Evolutionary conservation across 2,329 filamentous ascomycete genomes (phyloP), one percentile per base, ranked within the genome.

Genomic region (Magnaporthiopsis rhizophila): DNA sequence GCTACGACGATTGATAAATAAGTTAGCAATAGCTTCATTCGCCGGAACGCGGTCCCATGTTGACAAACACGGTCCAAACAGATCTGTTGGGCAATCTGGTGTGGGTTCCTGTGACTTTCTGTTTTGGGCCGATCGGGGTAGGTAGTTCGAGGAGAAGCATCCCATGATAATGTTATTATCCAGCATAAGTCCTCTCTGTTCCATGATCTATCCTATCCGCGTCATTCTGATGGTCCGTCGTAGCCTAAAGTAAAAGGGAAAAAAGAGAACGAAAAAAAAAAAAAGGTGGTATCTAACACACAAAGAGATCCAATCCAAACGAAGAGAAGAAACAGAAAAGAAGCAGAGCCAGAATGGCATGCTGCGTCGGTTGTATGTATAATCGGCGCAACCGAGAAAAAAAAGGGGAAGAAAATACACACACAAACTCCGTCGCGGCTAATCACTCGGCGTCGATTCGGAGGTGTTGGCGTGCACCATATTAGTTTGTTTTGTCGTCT

Each of bases 241-340:
- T 50, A 21, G 21, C 26, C 26, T 26, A 26, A 26, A 26, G 3
- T 26, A 26, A 26, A 26, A 26, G 26, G 26, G 3, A 30, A 30
- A 7, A 30, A 30, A 7, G 3, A 50, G 21, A 2, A 34, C 0
- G 32, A 34, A 9, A 21, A 18, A 50, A 34, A 9, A 21, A 18
- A 50, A 21, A 18, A 21, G 38, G 38, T 50, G 38, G 38, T 50
- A 50, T 50, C 38, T 50, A 50, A 50, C 18, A 50, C 38, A 50
- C 30, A 50, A 50, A 21, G 18, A 50, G 21, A 50, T 50, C 21
- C 38, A 18, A 50, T 50, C 15, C 38, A 50, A 21, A 21, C 21
- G 36, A 60, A 36, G 26, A 34, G 53, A 24, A 61, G 61, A 28
- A 28, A 57, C 59, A n/a, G 64, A 65, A 36, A 67, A 36, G n/a